These are phyloP conservation scores for Globisporangium perplexum DNA, from an alignment of 352 stramenopile species.

Conservation along the genomic window DNA sequence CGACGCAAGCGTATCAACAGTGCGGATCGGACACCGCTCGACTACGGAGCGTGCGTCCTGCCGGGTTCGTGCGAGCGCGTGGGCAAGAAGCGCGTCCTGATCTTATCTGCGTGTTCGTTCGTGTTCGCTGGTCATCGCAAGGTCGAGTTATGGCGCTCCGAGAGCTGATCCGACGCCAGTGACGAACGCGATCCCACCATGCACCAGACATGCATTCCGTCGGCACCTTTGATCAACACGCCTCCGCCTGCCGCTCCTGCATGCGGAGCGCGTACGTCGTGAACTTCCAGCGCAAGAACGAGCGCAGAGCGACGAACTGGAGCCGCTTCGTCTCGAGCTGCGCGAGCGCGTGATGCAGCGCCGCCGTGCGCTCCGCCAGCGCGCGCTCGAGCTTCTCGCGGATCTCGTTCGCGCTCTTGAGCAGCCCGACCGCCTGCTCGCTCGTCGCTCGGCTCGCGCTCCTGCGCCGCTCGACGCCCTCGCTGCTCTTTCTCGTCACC, in stretches of 20 bases:
- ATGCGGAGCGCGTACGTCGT: slow-evolving; percentile 12
- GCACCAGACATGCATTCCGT: neutral
- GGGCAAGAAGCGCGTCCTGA: too few relatives aligned
- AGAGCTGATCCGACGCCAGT: neutral
- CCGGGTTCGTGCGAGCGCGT: too few relatives aligned
- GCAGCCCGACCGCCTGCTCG: slow-evolving; percentile 33
- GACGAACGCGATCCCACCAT: neutral
- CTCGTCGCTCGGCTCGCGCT: slow-evolving; percentile 32
- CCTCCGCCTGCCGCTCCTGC: neutral
- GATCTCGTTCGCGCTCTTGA: slow-evolving; percentile 32
- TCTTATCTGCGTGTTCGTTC: too few relatives aligned
- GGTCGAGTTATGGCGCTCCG: slow-evolving; percentile 9
- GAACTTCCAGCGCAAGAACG: slow-evolving; percentile 41
- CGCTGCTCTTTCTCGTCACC: slow-evolving; percentile 14
- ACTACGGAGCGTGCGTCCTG: too few relatives aligned
- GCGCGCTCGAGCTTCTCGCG: slow-evolving; percentile 21
- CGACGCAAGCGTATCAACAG: too few relatives aligned
- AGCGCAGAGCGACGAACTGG: slow-evolving; percentile 32
- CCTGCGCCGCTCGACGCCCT: slow-evolving; percentile 5
- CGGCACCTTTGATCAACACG: neutral
- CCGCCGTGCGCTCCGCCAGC: slow-evolving; percentile 20
- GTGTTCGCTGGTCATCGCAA: too few relatives aligned
- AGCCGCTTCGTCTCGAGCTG: slow-evolving; percentile 21
- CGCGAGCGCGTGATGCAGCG: slow-evolving; percentile 12
- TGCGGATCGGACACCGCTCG: too few relatives aligned